Percentiles rank a stretch among this genome's conserved stretches.
phyloP scores from a whole-genome alignment of 2,329 filamentous ascomycete genomes.

The Blastomyces parvus region DNA sequence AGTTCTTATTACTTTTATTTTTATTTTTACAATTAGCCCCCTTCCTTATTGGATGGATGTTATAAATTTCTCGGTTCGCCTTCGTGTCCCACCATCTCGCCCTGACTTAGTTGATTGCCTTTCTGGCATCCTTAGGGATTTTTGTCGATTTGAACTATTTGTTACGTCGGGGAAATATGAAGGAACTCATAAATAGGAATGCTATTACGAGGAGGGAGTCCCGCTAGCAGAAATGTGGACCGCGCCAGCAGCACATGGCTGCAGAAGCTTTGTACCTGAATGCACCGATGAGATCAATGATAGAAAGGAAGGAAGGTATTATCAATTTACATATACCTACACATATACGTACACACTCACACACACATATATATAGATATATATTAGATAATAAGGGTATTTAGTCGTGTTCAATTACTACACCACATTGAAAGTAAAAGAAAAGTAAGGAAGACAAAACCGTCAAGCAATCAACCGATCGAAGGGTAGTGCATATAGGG shows the following conservation, averaged over 20 bases:
- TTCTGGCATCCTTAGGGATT: too few relatives aligned
- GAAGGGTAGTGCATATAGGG: conserved; percentile 8
- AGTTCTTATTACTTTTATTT: too few relatives aligned
- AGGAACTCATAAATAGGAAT: neutral
- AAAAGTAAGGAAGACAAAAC: neutral
- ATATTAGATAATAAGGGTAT: neutral
- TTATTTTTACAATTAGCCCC: neutral
- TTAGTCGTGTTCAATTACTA: neutral
- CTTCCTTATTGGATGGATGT: neutral
- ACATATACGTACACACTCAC: too few relatives aligned
- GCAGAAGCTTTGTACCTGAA: neutral
- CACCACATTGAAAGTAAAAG: neutral
- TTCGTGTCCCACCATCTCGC: too few relatives aligned
- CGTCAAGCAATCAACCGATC: conserved; percentile 7
- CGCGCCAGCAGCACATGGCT: neutral
- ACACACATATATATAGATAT: too few relatives aligned
- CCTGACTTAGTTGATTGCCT: too few relatives aligned
- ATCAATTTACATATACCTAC: neutral
- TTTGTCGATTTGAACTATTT: too few relatives aligned
- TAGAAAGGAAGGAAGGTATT: neutral
- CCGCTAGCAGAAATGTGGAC: neutral
- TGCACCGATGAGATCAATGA: neutral
- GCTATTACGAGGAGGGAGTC: neutral
- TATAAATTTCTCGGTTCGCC: too few relatives aligned
- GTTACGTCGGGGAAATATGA: too few relatives aligned